Evolutionary conservation across 2,329 filamentous ascomycete species (phyloP).

Genomic region (Colletotrichum spaethianum): DNA sequence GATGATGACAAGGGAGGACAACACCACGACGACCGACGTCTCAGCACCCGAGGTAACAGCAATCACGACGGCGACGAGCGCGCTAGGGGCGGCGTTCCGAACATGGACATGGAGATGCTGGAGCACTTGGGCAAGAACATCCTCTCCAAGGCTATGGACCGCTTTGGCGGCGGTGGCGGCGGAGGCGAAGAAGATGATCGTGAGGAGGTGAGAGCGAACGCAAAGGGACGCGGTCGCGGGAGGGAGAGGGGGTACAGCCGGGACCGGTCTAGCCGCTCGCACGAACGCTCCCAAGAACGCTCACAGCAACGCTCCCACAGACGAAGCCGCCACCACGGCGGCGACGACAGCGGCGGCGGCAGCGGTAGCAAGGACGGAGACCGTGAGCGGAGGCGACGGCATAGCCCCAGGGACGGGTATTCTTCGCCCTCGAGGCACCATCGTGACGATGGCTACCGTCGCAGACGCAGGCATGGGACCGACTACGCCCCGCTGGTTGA

Average conservation of each 20-base stretch:
- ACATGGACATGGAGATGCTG: slow-evolving; percentile 35
- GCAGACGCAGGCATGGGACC: slow-evolving; percentile 18
- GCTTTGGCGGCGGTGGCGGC: slow-evolving; percentile 3
- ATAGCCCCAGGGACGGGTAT: slow-evolving; percentile 1
- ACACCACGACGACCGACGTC: slow-evolving; percentile 4
- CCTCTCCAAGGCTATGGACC: slow-evolving; percentile 30
- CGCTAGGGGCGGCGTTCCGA: slow-evolving; percentile 25
- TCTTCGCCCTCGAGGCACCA: neutral
- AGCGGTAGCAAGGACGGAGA: slow-evolving; percentile 1
- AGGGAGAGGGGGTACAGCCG: neutral
- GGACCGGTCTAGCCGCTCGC: slow-evolving; percentile 5
- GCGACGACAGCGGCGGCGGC: neutral
- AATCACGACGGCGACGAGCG: slow-evolving; percentile 12
- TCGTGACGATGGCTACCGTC: neutral
- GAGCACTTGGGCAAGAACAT: slow-evolving; percentile 35
- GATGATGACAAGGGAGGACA: neutral
- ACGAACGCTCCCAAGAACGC: slow-evolving; percentile 10
- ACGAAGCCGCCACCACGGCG: neutral
- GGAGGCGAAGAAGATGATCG: neutral
- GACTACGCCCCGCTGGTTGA: slow-evolving; percentile 29
- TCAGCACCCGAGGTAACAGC: neutral
- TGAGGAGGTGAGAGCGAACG: neutral
- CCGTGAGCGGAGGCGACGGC: neutral
- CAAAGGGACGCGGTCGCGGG: neutral
- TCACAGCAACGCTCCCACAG: slow-evolving; percentile 1